These are phyloP conservation scores for Ilyonectria robusta DNA, from an alignment of 2,329 filamentous ascomycete species.

Conservation along the genomic window DNA sequence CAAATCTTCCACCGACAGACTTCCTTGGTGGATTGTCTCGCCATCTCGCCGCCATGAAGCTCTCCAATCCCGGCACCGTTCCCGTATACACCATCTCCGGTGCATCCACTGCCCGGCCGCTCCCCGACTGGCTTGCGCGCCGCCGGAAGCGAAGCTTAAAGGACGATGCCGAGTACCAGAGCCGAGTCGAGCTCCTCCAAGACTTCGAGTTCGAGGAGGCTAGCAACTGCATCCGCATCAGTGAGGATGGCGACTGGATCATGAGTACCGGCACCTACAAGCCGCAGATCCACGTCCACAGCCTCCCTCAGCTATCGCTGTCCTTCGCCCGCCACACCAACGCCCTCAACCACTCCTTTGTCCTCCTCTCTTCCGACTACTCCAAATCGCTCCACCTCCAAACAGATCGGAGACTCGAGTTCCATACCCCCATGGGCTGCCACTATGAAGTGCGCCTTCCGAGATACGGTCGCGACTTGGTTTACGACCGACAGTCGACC, in stretches of 20 bases:
- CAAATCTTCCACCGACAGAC: conserved; percentile 37
- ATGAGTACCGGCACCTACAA: conserved; percentile 90
- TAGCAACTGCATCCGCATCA: conserved; percentile 89
- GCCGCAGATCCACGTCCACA: conserved; percentile 88
- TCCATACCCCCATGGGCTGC: conserved; percentile 89
- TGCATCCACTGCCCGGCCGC: conserved; percentile 85
- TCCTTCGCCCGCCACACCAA: conserved; percentile 94
- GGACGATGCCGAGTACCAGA: conserved; percentile 92
- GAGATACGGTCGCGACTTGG: conserved; percentile 89
- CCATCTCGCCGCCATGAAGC: conserved; percentile 72
- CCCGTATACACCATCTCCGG: conserved; percentile 97
- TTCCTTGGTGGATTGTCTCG: conserved; percentile 31
- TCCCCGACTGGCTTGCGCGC: conserved; percentile 95
- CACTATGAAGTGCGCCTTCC: conserved; percentile 93
- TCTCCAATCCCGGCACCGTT: conserved; percentile 85
- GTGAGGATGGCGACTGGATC: conserved; percentile 96
- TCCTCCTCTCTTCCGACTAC: conserved; percentile 90
- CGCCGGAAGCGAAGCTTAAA: conserved; percentile 93
- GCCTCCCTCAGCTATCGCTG: conserved; percentile 92
- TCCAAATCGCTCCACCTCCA: conserved; percentile 96
- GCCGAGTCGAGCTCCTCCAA: conserved; percentile 93
- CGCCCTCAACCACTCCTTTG: conserved; percentile 91
- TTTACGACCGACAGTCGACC: conserved; percentile 85
- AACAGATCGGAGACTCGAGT: conserved; percentile 90
- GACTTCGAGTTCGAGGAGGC: conserved; percentile 99